These are phyloP conservation scores for Sphaerobolus stellatus DNA, from an alignment of 1,284 basidiomycete genomes.

Conservation along the genomic window DNA sequence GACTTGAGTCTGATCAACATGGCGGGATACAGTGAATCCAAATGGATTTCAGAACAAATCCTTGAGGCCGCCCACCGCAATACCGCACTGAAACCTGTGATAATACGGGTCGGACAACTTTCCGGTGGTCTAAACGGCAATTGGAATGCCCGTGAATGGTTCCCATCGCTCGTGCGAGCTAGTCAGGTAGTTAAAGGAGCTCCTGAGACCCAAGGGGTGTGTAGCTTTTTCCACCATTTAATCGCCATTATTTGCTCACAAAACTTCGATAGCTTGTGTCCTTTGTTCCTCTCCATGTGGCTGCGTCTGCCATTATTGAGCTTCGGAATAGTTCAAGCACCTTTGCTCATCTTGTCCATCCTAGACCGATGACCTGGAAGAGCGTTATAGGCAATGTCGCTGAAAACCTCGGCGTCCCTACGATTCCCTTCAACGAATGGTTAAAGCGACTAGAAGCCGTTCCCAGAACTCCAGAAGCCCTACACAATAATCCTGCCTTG, in stretches of 20 bases:
- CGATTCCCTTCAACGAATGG: constrained; percentile 33
- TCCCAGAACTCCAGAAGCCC: neutral
- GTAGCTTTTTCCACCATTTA: too few species aligned
- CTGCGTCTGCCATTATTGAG: neutral
- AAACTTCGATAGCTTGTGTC: neutral
- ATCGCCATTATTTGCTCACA: neutral
- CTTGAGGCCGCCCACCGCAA: constrained; percentile 24
- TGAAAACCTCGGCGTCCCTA: neutral
- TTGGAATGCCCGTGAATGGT: constrained; percentile 3
- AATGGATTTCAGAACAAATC: constrained; percentile 46
- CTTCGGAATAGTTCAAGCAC: neutral
- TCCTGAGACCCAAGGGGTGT: neutral
- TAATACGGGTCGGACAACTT: constrained; percentile 36
- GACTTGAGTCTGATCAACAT: constrained; percentile 30
- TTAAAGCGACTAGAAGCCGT: constrained; percentile 24
- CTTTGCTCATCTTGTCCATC: constrained; percentile 12
- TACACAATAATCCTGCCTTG: constrained; percentile 5
- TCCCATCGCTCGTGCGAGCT: neutral
- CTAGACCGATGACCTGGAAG: neutral
- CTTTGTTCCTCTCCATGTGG: constrained; percentile 3
- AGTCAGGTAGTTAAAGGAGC: neutral
- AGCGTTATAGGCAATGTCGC: neutral
- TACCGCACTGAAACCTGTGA: constrained; percentile 24
- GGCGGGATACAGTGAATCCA: constrained; percentile 41
- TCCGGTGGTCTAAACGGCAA: neutral